Base-by-base conservation (phyloP, 768 basidiomycete species). In the Boletus subparvulus region DNA sequence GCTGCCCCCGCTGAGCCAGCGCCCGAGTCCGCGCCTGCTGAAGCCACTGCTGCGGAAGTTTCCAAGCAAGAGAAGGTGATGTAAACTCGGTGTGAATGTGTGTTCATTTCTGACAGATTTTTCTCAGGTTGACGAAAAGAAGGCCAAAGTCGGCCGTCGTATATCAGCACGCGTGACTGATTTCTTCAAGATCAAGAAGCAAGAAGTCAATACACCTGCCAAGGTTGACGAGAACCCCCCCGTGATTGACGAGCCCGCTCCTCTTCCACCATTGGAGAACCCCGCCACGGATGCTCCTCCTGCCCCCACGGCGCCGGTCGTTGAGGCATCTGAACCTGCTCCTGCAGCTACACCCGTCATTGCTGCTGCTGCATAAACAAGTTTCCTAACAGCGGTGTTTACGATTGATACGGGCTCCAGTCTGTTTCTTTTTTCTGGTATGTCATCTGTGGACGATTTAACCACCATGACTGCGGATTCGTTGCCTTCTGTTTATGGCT, bases 141-240 rank as follows among this genome's bases (percentile, higher is more conserved):
- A 81, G 66, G 76, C 68, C 56, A 94, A 94, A 73, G 84, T 92
- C 55, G 76, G 82, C 53, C 92, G 93, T 61, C 91, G 93, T 60
- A 75, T 96, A 58, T 95, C 94, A 43, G 82, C 88, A 26, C 90
- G 91, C 21, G 85, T 96, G 42, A 82, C 81, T 51, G 88, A 88
- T 51, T 82, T 95, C 74, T 91, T 95, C 84, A 92, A 87, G 80
- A 47, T 80, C 53, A 90, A 82, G 78, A 76, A 84, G 75, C 63
- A 75, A 14, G 87, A 90, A 68, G 82, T 84, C 36, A 68, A 79
- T 12, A 69, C 85, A 7, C 84, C 92, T 54, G 80, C 90, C 45
- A 94, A 92, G 80, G 90, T 94, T 55, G 88, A 92, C 60, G 90
- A 93, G 78, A 80, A 91, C 71, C 91, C 93, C 39, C 92, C 93